Percentiles rank a stretch among this genome's conserved stretches.
Evolutionary conservation across 2,329 filamentous ascomycete genomes (phyloP).

Genomic region (Talaromyces rugulosus): DNA sequence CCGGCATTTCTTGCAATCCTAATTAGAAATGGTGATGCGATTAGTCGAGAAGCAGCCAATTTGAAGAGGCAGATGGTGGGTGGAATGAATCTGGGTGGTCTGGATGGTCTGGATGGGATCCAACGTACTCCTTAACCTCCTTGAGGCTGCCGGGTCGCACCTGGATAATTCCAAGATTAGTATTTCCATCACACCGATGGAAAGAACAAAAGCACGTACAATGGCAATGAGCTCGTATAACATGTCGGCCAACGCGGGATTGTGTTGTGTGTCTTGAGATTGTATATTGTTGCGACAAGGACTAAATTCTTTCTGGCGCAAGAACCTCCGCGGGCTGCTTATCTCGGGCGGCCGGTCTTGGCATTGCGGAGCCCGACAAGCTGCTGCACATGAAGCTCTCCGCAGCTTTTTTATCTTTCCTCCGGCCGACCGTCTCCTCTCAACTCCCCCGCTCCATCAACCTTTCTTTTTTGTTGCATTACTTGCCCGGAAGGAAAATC

Average conservation of each 20-base stretch:
- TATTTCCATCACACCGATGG: neutral
- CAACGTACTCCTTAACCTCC: constrained; percentile 88
- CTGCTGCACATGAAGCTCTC: constrained; percentile 11
- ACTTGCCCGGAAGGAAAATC: neutral
- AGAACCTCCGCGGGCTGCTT: neutral
- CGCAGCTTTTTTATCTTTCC: constrained; percentile 17
- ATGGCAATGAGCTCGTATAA: constrained; percentile 97
- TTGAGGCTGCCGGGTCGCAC: constrained; percentile 84
- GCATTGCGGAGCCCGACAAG: neutral
- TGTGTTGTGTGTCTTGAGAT: neutral
- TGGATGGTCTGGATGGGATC: constrained; percentile 11
- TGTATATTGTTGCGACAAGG: too few species aligned
- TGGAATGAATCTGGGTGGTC: neutral
- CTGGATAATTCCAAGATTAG: constrained; percentile 45
- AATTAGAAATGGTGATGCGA: neutral
- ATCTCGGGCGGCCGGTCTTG: neutral
- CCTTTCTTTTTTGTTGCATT: neutral
- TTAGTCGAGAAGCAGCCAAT: neutral
- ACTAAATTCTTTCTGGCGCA: neutral
- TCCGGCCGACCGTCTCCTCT: constrained; percentile 4
- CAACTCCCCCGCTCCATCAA: constrained; percentile 14
- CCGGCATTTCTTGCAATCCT: constrained; percentile 88
- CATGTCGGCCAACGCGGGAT: constrained; percentile 52
- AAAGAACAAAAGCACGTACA: constrained; percentile 53
- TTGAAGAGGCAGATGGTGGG: neutral